Conservation (phyloP, 2,329 filamentous ascomycete genomes). For the Cercospora janseana region DNA sequence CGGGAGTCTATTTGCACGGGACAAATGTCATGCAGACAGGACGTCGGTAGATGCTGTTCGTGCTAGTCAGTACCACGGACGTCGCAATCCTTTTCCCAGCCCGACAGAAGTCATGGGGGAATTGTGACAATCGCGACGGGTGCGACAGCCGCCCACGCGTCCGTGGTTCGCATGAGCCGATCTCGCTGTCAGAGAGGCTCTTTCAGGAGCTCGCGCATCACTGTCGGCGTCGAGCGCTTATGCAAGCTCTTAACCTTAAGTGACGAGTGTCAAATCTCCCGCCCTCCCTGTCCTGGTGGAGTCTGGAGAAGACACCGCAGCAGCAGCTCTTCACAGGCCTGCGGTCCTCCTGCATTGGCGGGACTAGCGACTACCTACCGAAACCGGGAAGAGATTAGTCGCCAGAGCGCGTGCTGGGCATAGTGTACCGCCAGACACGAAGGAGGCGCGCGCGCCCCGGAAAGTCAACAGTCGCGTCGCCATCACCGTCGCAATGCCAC, state of each 20-base stretch:
- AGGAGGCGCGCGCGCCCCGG: neutral
- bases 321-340: neutral
- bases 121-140: constrained; percentile 13
- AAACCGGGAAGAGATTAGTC: neutral
- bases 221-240: neutral
- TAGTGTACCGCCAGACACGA: too few relatives aligned
- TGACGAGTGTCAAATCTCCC: constrained; percentile 1
- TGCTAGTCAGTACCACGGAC: constrained; percentile 5
- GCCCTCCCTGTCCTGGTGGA: neutral
- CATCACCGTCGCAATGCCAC: neutral
- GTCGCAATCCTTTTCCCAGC: constrained; percentile 5
- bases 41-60: constrained; percentile 6
- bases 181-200: neutral
- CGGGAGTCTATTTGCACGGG: neutral
- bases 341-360: neutral
- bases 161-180: constrained; percentile 4
- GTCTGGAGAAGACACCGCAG: neutral
- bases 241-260: constrained; percentile 11
- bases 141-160: neutral
- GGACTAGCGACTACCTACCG: neutral
- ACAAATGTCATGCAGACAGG: constrained; percentile 1
- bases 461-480: too few relatives aligned
- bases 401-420: neutral
- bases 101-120: constrained; percentile 4
- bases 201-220: constrained; percentile 2